Evolutionary conservation across 129 eudicot species (phyloP).

Genomic region (Calendula officinalis): DNA sequence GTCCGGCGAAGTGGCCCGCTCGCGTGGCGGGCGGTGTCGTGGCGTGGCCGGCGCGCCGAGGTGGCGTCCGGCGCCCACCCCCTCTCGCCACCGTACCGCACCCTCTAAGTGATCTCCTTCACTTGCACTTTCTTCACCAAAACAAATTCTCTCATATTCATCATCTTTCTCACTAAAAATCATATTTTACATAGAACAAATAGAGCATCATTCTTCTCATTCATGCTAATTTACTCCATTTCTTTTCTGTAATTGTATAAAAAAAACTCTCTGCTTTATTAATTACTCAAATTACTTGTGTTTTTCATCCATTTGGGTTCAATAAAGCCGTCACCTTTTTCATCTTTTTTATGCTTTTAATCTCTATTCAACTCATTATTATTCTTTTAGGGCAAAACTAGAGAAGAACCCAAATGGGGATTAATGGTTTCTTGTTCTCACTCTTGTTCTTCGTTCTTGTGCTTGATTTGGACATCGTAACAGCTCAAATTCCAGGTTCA

Average conservation of each 20-base stretch:
- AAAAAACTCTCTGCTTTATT: background rate
- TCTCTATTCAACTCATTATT: constrained; percentile 21
- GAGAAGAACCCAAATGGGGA: constrained; percentile 47
- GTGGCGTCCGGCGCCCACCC: too few relatives aligned
- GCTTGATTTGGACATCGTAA: constrained; percentile 36
- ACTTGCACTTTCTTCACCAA: background rate
- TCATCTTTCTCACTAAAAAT: constrained; percentile 12
- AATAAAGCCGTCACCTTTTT: constrained; percentile 33
- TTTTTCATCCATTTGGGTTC: constrained; percentile 11
- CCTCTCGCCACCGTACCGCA: too few relatives aligned
- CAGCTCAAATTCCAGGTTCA: constrained; percentile 79
- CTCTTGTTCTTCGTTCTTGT: constrained; percentile 22
- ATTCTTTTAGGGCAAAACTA: constrained; percentile 1
- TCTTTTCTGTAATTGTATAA: constrained; percentile 1
- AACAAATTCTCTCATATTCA: constrained; percentile 11
- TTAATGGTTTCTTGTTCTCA: background rate
- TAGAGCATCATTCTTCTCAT: constrained; percentile 5
- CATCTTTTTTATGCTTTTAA: constrained; percentile 35
- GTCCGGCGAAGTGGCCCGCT: too few relatives aligned
- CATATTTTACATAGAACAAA: background rate
- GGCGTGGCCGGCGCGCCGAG: too few relatives aligned
- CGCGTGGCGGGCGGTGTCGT: too few relatives aligned
- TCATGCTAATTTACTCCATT: constrained; percentile 15
- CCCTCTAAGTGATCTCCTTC: constrained; percentile 18
- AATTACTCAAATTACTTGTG: background rate